Evolutionary conservation across 2,329 filamentous ascomycete genomes (phyloP).

Genomic region (Cryphonectria japonica): DNA sequence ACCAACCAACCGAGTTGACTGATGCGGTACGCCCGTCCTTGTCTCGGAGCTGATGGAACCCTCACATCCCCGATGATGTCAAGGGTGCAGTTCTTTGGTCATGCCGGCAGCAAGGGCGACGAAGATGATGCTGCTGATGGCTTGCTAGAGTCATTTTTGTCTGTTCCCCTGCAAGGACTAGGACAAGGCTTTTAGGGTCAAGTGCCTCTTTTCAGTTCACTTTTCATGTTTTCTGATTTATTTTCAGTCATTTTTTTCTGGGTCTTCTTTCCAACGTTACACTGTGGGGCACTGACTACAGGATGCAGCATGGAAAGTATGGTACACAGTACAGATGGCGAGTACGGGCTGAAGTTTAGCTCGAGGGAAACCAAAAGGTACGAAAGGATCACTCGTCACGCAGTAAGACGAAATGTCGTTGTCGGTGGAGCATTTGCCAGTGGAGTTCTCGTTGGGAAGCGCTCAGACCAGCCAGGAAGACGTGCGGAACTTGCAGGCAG

Average conservation of each 20-base stretch:
- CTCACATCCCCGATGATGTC: constrained; percentile 25
- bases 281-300: neutral
- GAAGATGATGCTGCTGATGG: neutral
- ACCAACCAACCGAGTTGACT: neutral
- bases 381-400: neutral
- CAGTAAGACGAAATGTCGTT: constrained; percentile 2
- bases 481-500: constrained; percentile 8
- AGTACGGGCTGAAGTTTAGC: neutral
- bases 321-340: neutral
- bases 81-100: constrained; percentile 26
- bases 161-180: neutral
- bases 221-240: neutral
- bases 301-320: neutral
- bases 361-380: neutral
- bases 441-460: neutral
- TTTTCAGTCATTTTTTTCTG: neutral
- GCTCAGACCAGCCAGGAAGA: constrained; percentile 10
- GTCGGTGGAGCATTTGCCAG: neutral
- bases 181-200: neutral
- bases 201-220: neutral
- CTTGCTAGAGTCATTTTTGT: neutral
- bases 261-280: neutral
- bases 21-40: neutral
- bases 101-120: constrained; percentile 22
- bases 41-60: constrained; percentile 7